phyloP scores from a whole-genome alignment of 805 yeast genomes.

The Lipomyces sp. region DNA sequence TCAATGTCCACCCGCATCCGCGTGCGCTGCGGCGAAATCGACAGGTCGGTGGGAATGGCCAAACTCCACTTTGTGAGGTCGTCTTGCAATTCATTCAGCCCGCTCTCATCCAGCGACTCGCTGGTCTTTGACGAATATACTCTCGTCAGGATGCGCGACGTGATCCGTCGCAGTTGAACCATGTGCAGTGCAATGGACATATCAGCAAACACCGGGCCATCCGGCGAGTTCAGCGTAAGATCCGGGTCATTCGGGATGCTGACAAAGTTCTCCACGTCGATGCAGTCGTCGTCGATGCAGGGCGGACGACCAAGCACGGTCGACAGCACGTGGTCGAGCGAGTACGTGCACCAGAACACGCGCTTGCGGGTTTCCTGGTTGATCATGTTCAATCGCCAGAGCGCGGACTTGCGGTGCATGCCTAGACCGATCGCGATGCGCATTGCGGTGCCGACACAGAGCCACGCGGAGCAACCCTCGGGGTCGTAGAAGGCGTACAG shows the following conservation, averaged over 20 bases:
- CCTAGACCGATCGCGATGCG: slow-evolving; percentile 33
- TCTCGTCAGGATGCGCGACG: slow-evolving; percentile 7
- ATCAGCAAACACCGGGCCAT: slow-evolving; percentile 6
- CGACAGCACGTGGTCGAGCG: slow-evolving; percentile 44
- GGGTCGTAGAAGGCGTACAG: slow-evolving; percentile 33
- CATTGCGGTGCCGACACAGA: slow-evolving; percentile 33
- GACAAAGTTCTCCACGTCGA: slow-evolving; percentile 36
- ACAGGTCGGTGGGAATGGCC: slow-evolving; percentile 5
- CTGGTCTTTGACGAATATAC: neutral
- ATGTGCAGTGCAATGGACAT: slow-evolving; percentile 19
- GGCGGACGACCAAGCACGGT: slow-evolving; percentile 50
- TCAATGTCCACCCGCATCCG: slow-evolving; percentile 21
- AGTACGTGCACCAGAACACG: slow-evolving; percentile 33
- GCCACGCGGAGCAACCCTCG: slow-evolving; percentile 36
- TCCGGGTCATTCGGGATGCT: slow-evolving; percentile 13
- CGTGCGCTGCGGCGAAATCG: slow-evolving; percentile 19
- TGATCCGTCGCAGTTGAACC: slow-evolving; percentile 19
- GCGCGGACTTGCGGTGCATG: slow-evolving; percentile 31
- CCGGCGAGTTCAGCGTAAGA: slow-evolving; percentile 1
- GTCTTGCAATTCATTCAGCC: slow-evolving; percentile 14
- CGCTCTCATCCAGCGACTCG: neutral
- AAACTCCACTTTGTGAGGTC: slow-evolving; percentile 14
- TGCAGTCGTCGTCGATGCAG: slow-evolving; percentile 49
- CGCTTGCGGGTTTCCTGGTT: slow-evolving; percentile 32
- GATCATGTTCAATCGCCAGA: slow-evolving; percentile 12